Base-by-base conservation (phyloP, 78 protist genomes). In the Dictyostelium capitatum region DNA sequence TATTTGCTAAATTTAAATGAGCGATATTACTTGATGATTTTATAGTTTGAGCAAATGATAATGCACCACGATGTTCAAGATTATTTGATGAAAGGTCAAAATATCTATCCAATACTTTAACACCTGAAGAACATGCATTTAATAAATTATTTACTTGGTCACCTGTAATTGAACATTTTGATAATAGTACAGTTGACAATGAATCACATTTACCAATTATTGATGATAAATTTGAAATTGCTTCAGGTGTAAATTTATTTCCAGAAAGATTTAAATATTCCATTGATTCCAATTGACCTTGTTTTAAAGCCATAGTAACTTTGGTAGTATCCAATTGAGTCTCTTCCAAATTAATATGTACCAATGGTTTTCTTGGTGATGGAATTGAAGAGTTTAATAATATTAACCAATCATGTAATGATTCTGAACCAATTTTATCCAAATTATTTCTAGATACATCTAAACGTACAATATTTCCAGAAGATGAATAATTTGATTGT, bases 271-370 rank as follows among this genome's bases (percentile, higher is more conserved):
- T 77, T 20, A 87, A 28, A 47, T 23, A 64, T 3, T 30, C 23
- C 1, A 87, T 12, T 19, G 81, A n/a, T 41, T 59, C 79, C n/a
- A 87, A 23, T 28, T 87, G 79, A 50, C 83, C 93, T 50, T 74
- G 84, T 28, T 70, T 46, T 3, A 87, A 46, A 25, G 84, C 93
- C 30, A 30, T 77, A 0, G 84, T 74, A 0, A 87, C n/a, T 28
- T 80, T 80, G 0, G 83, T 19, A 0, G 93, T 87, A 41, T 87
- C 93, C 43, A 87, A n/a, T 28, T 74, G 79, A n/a, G 93, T 77
- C 14, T 41, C 48, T 8, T 87, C 93, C 0, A 87, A 20, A 46
- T 87, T 87, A 57, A 87, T 17, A 17, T 87, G 77, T 30, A 25
- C 46, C 46, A 87, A 25, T 47, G 93, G 85, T 51, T 87, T 87